phyloP scores from a whole-genome alignment of 257 asterid genomes.

The Linderniella brevidens region DNA sequence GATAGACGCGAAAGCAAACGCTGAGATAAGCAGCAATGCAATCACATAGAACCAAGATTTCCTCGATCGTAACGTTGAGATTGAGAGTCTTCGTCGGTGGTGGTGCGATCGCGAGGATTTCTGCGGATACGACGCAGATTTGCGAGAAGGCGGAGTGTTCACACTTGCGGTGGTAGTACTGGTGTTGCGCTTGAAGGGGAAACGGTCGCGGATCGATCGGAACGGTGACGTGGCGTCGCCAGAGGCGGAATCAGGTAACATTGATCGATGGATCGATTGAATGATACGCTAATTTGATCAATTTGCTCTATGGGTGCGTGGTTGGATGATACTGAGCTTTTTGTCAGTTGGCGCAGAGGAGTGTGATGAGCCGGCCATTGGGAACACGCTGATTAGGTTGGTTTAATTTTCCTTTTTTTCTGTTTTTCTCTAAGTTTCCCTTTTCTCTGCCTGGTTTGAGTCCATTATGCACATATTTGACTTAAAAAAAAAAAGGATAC shows the following conservation, averaged over 20 bases:
- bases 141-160: constrained; percentile 22
- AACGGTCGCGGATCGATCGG: constrained; percentile 80
- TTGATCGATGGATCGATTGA: constrained; percentile 8
- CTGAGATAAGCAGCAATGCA: constrained; percentile 36
- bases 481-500: too few species aligned
- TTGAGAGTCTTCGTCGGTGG: constrained; percentile 32
- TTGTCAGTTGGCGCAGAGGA: too few species aligned
- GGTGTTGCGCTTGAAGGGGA: constrained; percentile 46
- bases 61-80: constrained; percentile 23
- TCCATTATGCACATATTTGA: too few species aligned
- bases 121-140: constrained; percentile 23
- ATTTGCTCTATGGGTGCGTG: too few species aligned
- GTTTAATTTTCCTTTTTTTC: too few species aligned
- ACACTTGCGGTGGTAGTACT: constrained; percentile 11
- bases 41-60: constrained; percentile 56
- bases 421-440: too few species aligned
- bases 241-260: constrained; percentile 31
- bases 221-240: constrained; percentile 28
- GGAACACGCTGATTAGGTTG: too few species aligned
- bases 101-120: constrained; percentile 60
- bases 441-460: too few species aligned
- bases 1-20: constrained; percentile 64
- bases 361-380: too few species aligned
- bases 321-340: too few species aligned
- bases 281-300: too few species aligned